Conservation (phyloP, 1,284 basidiomycete species). For the Fomitopsis pinicola region DNA sequence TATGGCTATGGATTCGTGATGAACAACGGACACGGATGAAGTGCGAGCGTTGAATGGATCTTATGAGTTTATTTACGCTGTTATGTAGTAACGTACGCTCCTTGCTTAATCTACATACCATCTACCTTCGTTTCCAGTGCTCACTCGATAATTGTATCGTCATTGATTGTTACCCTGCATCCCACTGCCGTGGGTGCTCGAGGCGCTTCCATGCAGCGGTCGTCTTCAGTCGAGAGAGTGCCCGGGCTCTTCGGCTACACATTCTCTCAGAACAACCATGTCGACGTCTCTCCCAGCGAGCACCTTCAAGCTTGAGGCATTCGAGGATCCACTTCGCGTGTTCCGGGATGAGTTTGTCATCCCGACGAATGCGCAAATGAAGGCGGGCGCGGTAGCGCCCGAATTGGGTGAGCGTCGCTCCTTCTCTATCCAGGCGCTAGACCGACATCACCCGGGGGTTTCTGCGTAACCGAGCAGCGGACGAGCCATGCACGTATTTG, state of each 20-base stretch:
- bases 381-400: slow-evolving; percentile 39
- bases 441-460: not conserved
- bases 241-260: not conserved
- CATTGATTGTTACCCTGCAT: not conserved
- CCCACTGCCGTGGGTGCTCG: not conserved
- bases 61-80: not conserved
- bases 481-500: slow-evolving; percentile 74
- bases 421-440: not conserved
- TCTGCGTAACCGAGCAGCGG: slow-evolving; percentile 30
- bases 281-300: slow-evolving; percentile 4
- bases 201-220: no score
- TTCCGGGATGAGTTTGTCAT: slow-evolving; percentile 53
- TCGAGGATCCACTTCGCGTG: slow-evolving; percentile 17
- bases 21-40: slow-evolving; percentile 6
- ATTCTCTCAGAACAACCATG: not conserved
- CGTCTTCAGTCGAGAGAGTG: not conserved
- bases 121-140: not conserved
- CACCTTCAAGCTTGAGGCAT: slow-evolving; percentile 16
- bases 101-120: not conserved
- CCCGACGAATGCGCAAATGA: slow-evolving; percentile 56
- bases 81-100: not conserved
- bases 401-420: slow-evolving; percentile 27
- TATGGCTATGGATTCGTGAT: not conserved
- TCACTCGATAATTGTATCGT: not conserved
- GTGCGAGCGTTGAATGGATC: not conserved